A percentile compares a stretch with the other conserved stretches of the same genome.
phyloP scores from a whole-genome alignment of 2,329 filamentous ascomycete genomes.

The Hymenoscyphus albidus region DNA sequence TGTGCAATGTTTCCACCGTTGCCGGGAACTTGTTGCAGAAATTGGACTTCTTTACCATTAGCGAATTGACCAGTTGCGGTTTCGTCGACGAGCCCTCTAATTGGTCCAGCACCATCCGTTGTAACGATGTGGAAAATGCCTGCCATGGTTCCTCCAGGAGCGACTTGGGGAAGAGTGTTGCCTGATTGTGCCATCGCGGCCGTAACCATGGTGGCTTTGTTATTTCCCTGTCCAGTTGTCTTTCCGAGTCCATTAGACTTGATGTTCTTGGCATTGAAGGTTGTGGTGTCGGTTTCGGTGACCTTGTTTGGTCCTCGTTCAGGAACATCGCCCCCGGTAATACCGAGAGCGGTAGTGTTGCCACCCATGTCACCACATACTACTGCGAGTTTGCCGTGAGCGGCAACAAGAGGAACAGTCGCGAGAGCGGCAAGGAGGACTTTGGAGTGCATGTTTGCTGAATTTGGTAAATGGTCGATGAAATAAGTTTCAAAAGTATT shows the following conservation, averaged over 20 bases:
- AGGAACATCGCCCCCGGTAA: conserved; percentile 41
- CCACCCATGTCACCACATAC: conserved; percentile 38
- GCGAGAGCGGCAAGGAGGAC: conserved; percentile 39
- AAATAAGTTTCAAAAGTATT: conserved; percentile 5
- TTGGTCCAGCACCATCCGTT: conserved; percentile 56
- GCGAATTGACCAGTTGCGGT: conserved; percentile 50
- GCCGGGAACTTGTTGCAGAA: conserved; percentile 52
- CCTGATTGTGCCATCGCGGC: conserved; percentile 49
- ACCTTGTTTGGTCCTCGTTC: conserved; percentile 39
- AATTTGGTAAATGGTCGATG: conserved; percentile 15
- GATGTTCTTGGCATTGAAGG: conserved; percentile 50
- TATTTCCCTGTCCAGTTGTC: conserved; percentile 50
- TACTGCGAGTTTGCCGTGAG: conserved; percentile 55
- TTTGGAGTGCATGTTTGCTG: conserved; percentile 28
- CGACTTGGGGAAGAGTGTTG: conserved; percentile 54
- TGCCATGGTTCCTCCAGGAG: conserved; percentile 50
- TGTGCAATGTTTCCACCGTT: conserved; percentile 36
- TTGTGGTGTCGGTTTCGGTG: conserved; percentile 45
- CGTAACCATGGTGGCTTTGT: conserved; percentile 51
- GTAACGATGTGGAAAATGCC: conserved; percentile 69
- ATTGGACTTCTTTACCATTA: conserved; percentile 50
- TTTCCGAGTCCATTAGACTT: conserved; percentile 53
- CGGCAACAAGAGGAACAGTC: conserved; percentile 52
- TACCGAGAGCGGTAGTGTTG: conserved; percentile 43
- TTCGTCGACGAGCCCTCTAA: conserved; percentile 58